Base-by-base conservation (phyloP, 2,329 filamentous ascomycete genomes). In the Bisporella sp. region DNA sequence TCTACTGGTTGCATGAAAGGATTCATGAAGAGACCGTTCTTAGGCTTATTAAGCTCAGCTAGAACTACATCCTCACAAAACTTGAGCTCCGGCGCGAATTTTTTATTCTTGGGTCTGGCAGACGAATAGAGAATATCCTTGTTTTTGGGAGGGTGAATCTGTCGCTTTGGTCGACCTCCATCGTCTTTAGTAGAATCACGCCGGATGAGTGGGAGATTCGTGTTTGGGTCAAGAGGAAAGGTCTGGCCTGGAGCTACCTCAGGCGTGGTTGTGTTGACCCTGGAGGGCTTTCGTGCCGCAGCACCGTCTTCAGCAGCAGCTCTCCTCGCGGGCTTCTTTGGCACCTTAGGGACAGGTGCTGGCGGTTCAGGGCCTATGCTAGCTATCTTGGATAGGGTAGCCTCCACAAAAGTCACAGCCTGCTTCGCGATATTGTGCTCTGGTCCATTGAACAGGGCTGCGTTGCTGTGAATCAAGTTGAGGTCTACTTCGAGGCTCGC, bases 81-180 rank as follows among this genome's bases (percentile, higher is more conserved):
- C 58, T 87, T 89, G 49, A 97, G 75, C 68, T 97, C 92, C 40
- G 88, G 83, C 58, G 90, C 85, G 55, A 87, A 83, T 72, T 92
- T 93, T 81, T 96, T 87, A 71, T 84, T 91, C 73, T 95, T 95
- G 8, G 89, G 88, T 64, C 90, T 89, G 56, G 85, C 84, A 13
- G 79, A 78, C 13, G 84, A 80, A 65, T 96, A 97, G 6, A 91
- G 86, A n/a, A 96, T 77, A 64, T 97, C 93, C 58, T 92, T 91
- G 54, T 85, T 82, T 63, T 92, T 91, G 0, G 93, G 90, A 6
- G 91, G 87, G 61, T 96, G 89, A 49, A 97, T 96, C 11, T 92
- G 89, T 48, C 93, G 85, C 74, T 96, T 96, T 8, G 92, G 91
- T 47, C 93, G 82, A 57, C 82, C 79, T 50, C 84, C 86, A 58